These are phyloP conservation scores for Podospora pseudopauciseta DNA, from an alignment of 495 filamentous ascomycete genomes.

Conservation along the genomic window DNA sequence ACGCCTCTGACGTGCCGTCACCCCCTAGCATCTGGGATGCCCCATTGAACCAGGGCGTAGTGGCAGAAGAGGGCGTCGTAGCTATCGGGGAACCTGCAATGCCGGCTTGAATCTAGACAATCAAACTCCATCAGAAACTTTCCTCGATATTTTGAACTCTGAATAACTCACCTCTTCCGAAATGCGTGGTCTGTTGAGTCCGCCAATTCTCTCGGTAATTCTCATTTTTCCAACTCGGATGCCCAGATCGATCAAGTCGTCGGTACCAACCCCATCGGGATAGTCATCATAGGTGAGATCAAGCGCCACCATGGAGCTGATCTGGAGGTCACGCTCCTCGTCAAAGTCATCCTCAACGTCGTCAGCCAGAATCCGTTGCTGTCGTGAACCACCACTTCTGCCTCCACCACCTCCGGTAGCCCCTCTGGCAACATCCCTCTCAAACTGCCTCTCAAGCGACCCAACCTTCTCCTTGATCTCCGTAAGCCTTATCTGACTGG, in stretches of 20 bases:
- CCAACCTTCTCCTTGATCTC: constrained; percentile 71
- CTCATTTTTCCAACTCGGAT: constrained; percentile 66
- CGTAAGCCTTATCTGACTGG: constrained; percentile 56
- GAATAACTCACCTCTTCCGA: constrained; percentile 56
- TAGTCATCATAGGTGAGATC: constrained; percentile 65
- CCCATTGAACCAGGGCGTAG: not conserved
- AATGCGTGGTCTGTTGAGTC: constrained; percentile 56
- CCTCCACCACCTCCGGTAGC: constrained; percentile 16
- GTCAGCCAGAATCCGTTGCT: constrained; percentile 42
- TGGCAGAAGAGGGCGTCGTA: not conserved
- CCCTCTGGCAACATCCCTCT: constrained; percentile 49
- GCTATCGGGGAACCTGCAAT: constrained; percentile 12
- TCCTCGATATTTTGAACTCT: not conserved
- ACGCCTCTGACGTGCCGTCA: constrained; percentile 15
- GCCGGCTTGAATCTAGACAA: constrained; percentile 28
- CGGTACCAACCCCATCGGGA: constrained; percentile 45
- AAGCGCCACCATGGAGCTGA: constrained; percentile 52
- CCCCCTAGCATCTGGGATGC: not conserved
- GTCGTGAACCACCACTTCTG: constrained; percentile 10
- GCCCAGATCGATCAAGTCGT: constrained; percentile 67
- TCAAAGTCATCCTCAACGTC: constrained; percentile 46
- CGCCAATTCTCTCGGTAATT: constrained; percentile 68
- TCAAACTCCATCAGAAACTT: not conserved
- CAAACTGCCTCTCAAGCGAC: constrained; percentile 57
- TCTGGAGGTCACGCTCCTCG: constrained; percentile 50